Evolutionary conservation across 169 alveolate genomes (phyloP), one percentile per base, ranked within the genome.

Genomic region (Babesia microti): DNA sequence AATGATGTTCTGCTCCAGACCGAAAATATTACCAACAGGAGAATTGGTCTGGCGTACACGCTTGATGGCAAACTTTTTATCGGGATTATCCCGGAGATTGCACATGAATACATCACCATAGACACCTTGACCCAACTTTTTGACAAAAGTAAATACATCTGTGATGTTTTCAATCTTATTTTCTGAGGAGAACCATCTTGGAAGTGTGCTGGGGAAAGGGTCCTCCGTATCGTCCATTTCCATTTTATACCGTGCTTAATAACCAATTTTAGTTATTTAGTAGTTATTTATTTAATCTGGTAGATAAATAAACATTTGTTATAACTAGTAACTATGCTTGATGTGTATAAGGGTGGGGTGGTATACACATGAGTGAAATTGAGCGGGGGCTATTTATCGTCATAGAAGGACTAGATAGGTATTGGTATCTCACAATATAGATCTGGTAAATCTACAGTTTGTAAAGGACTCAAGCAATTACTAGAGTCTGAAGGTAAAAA

Each of bases 341-440:
- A 30, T 11, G 11, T 11, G 36, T 30, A 11, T 11, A 11, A 30
- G 11, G 11, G n/a, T 11, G 36, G 36, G 36, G 11, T 11, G 11
- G 11, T 30, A 30, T 30, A 30, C n/a, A 11, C 3, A 48, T 28
- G 1, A 18, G 43, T 9, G 33, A 42, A 11, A 18, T n/a, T 26
- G 41, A 52, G 29, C 61, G 89, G 28, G 98, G 98, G 2, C 44
- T 78, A 27, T 89, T 92, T 47, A 80, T 92, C 11, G 97, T 89
- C 6, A 81, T 92, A 22, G 98, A 92, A 63, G 98, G 98, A 0
- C 71, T 91, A 1, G 98, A 92, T 69, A 71, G 90, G 90, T 82
- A 41, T 6, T 6, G 14, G 17, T 28, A 5, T 6, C 6, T 11
- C 17, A 9, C 3, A 0, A 22, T 12, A n/a, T 32, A 81, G 97